phyloP scores from a whole-genome alignment of 129 eudicot species.

The Artemisia argyi region DNA sequence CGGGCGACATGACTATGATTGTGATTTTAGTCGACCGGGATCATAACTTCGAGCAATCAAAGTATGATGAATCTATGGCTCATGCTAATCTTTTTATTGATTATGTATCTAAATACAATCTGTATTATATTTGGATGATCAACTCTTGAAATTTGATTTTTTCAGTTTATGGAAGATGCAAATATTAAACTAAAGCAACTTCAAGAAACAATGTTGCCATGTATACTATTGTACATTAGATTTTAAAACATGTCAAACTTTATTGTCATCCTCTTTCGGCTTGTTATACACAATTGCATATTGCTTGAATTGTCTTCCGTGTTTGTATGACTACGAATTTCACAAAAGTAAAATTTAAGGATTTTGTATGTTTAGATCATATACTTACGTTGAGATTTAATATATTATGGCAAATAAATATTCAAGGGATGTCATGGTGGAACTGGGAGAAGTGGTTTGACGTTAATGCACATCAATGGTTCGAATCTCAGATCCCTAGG shows the following conservation, averaged over 20 bases:
- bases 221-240: neutral
- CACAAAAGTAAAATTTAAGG: neutral
- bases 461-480: too few relatives aligned
- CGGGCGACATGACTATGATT: constrained; percentile 47
- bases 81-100: neutral
- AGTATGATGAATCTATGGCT: constrained; percentile 31
- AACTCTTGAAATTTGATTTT: neutral
- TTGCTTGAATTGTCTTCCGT: neutral
- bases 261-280: neutral
- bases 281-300: neutral
- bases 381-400: too few relatives aligned
- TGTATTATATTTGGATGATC: neutral
- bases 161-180: constrained; percentile 59
- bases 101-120: too few relatives aligned
- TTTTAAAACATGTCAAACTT: neutral
- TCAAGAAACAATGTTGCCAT: constrained; percentile 10
- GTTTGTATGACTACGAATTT: neutral
- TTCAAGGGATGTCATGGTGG: too few relatives aligned
- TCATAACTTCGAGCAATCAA: constrained; percentile 49
- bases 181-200: constrained; percentile 23
- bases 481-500: too few relatives aligned
- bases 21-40: constrained; percentile 63
- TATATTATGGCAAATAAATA: too few relatives aligned
- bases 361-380: neutral
- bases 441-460: too few relatives aligned